These are phyloP conservation scores for Apostasia ramifera DNA, from an alignment of 106 monocot genomes.

Conservation along the genomic window DNA sequence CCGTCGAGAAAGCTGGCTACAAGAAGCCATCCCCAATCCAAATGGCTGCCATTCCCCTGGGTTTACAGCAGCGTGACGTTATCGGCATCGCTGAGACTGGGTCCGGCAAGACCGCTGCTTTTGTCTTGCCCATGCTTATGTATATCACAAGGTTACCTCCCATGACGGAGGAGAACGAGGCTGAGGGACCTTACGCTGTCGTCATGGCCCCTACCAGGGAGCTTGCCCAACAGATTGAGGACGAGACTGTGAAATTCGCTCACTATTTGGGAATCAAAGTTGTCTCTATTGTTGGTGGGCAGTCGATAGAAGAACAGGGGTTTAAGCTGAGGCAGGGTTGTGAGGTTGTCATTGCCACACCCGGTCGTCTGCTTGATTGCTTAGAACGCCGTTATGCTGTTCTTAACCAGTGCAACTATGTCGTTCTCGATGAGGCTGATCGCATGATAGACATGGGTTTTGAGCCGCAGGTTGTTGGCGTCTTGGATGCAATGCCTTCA, in stretches of 20 bases:
- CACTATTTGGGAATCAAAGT: conserved; percentile 93
- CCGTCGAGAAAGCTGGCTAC: conserved; percentile 85
- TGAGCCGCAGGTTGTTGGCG: conserved; percentile 98
- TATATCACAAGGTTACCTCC: conserved; percentile 83
- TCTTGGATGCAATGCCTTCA: conserved; percentile 98
- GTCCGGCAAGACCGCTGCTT: conserved; percentile 93
- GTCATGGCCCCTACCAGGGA: conserved; percentile 98
- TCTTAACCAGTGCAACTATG: conserved; percentile 97
- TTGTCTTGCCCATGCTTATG: conserved; percentile 90
- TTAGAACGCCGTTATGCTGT: conserved; percentile 90
- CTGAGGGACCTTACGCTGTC: conserved; percentile 93
- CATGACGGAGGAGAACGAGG: conserved; percentile 86
- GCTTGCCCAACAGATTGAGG: conserved; percentile 96
- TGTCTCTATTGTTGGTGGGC: conserved; percentile 95
- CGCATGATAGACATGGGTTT: conserved; percentile 99
- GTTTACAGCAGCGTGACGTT: conserved; percentile 94
- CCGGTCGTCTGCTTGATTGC: conserved; percentile 84
- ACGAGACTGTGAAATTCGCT: conserved; percentile 95
- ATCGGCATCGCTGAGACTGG: conserved; percentile 98
- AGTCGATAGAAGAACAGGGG: conserved; percentile 97
- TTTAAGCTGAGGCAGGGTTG: conserved; percentile 92
- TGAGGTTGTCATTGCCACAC: conserved; percentile 97
- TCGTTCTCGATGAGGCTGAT: conserved; percentile 99
- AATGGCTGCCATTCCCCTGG: conserved; percentile 96
- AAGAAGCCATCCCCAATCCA: conserved; percentile 91